Evolutionary conservation across 2,329 filamentous ascomycete species (phyloP), one percentile per base, ranked within the genome.

Genomic region (Colletotrichum karsti): DNA sequence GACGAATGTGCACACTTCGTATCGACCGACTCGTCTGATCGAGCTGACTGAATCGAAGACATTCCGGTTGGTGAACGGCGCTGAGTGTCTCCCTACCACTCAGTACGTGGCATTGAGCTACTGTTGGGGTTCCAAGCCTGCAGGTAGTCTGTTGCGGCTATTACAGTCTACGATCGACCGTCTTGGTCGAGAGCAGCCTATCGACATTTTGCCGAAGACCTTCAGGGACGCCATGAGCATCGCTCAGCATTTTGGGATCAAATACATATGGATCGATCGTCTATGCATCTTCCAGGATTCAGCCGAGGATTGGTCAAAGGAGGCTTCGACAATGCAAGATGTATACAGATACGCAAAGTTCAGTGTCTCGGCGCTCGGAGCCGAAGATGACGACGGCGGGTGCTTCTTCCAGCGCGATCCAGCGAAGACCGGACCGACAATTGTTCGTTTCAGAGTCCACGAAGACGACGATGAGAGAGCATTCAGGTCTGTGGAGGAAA

Each of bases 231-330:
- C 70, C 2, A 51, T 73, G n/a, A 20, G 53, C 0, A 62, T 73
- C 15, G 42, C 58, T 0, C 46, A 56, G 13, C 50, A 42, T 1
- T 51, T 73, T 4, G 63, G 63, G 5, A 7, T 73, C 12, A 39
- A 56, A 10, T 72, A 71, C 39, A 24, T 74, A 10, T 74, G 72
- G 72, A 72, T 74, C 3, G 72, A 74, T 30, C 69, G 67, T 0
- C 63, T 73, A 0, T 72, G 72, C 63, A 73, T 73, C 51, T 68
- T 72, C 3, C 72, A 73, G 39, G 71, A 72, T 50, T 70, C 62
- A 3, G 55, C 50, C 3, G 46, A 48, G 5, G 72, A 74, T 24
- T 74, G 72, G 72, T 56, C 68, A 24, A 12, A 22, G 1, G 72
- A 74, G 15, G 65, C 72, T 0, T 70, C 62, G 2, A 71, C 69